A percentile compares a stretch with the other conserved stretches of the same genome.
Evolutionary conservation across 768 basidiomycete species (phyloP).

Genomic region (Fibroporia radiculosa): DNA sequence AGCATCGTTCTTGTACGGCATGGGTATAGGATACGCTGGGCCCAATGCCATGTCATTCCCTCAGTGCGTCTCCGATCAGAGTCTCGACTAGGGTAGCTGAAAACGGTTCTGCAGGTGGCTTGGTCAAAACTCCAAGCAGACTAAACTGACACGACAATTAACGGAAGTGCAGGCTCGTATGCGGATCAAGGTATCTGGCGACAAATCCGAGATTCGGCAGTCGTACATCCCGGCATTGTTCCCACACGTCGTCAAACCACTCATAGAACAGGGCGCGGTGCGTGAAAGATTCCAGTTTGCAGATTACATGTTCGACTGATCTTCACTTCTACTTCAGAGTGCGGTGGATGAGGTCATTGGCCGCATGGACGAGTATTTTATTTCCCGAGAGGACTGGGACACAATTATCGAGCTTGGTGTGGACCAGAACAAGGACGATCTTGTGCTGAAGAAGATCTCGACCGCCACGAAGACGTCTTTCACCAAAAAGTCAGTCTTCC

Average conservation of each 20-base stretch:
- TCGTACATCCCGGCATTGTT: constrained; percentile 88
- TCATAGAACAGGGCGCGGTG: constrained; percentile 68
- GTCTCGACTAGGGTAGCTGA: neutral
- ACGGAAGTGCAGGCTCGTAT: constrained; percentile 91
- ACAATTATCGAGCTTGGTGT: constrained; percentile 90
- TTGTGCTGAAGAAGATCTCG: constrained; percentile 77
- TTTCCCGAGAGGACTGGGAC: constrained; percentile 96
- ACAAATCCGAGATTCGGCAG: constrained; percentile 84
- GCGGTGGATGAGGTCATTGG: constrained; percentile 78
- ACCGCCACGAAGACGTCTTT: constrained; percentile 75
- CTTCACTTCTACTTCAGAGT: constrained; percentile 35
- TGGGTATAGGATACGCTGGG: constrained; percentile 56
- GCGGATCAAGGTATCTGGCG: constrained; percentile 89
- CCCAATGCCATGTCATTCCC: constrained; percentile 73
- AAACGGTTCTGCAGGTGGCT: constrained; percentile 63
- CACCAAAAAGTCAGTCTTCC: constrained; percentile 65
- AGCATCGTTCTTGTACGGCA: constrained; percentile 76
- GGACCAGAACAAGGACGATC: constrained; percentile 66
- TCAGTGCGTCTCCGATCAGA: constrained; percentile 43
- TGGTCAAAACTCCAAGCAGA: constrained; percentile 93
- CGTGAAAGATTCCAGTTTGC: constrained; percentile 26
- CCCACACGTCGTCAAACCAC: constrained; percentile 71
- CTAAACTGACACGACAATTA: constrained; percentile 71
- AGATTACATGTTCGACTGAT: neutral
- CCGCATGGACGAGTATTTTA: constrained; percentile 89